phyloP scores from a whole-genome alignment of 352 stramenopile genomes.

The Globisporangium camurandrum region DNA sequence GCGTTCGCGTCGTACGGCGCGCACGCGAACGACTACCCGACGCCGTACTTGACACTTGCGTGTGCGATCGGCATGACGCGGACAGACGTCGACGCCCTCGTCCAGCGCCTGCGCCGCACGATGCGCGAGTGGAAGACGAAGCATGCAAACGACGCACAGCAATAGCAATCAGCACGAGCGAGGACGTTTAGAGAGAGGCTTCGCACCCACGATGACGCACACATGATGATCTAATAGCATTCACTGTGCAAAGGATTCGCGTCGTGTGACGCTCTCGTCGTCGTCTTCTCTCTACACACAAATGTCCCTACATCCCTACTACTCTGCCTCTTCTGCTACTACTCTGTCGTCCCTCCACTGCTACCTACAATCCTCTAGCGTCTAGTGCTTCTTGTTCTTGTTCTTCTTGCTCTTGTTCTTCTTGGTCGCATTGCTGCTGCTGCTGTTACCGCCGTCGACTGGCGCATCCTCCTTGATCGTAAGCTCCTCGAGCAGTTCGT shows the following conservation, averaged over 20 bases:
- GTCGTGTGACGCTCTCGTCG: too few relatives aligned
- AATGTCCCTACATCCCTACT: background rate
- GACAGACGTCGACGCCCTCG: slow-evolving; percentile 90
- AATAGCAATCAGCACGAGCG: too few relatives aligned
- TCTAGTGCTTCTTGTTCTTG: slow-evolving; percentile 62
- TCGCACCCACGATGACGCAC: too few relatives aligned
- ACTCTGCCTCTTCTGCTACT: background rate
- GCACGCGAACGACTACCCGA: slow-evolving; percentile 78
- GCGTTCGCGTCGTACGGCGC: slow-evolving; percentile 93
- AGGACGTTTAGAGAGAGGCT: too few relatives aligned
- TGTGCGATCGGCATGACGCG: slow-evolving; percentile 92
- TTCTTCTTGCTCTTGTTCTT: slow-evolving; percentile 37
- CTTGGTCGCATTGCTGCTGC: slow-evolving; percentile 52
- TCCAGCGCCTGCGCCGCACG: slow-evolving; percentile 88
- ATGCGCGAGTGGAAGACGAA: slow-evolving; percentile 81
- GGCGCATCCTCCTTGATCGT: slow-evolving; percentile 52
- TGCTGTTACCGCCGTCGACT: background rate
- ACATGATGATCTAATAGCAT: too few relatives aligned
- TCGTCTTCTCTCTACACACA: background rate
- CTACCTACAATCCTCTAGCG: background rate
- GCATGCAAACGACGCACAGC: slow-evolving; percentile 5
- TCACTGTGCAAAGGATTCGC: too few relatives aligned
- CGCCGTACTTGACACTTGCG: slow-evolving; percentile 95
- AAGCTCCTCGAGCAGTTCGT: slow-evolving; percentile 66
- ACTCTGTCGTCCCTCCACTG: background rate